These are phyloP conservation scores for Sporormia fimetaria DNA, from an alignment of 495 filamentous ascomycete genomes.

Conservation along the genomic window DNA sequence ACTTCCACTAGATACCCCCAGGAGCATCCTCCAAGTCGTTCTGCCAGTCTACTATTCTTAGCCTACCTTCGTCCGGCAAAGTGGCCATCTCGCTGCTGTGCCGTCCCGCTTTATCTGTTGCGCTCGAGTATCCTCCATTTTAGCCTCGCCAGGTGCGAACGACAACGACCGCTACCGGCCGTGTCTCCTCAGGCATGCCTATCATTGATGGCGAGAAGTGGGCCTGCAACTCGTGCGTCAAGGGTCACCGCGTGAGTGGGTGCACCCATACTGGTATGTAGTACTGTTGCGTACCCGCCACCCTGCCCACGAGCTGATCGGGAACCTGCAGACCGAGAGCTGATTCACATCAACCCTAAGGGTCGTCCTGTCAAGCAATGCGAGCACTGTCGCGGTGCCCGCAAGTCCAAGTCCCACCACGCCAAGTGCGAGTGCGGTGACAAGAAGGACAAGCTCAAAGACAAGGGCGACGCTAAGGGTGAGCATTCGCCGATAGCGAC, in stretches of 20 bases:
- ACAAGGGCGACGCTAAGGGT: conserved; percentile 47
- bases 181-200: conserved; percentile 23
- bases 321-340: conserved; percentile 58
- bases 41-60: background rate
- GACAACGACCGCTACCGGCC: conserved; percentile 24
- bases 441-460: conserved; percentile 48
- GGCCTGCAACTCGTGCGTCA: conserved; percentile 35
- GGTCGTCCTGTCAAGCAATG: conserved; percentile 98
- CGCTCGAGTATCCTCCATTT: background rate
- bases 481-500: conserved; percentile 38
- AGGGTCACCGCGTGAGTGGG: conserved; percentile 35
- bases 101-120: background rate
- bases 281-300: conserved; percentile 4
- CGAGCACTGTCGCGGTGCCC: conserved; percentile 87
- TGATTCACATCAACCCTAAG: conserved; percentile 97
- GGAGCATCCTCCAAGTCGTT: background rate
- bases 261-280: conserved; percentile 34
- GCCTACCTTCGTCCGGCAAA: conserved; percentile 2
- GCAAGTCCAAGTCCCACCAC: conserved; percentile 93
- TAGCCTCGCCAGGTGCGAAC: conserved; percentile 6
- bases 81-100: conserved; percentile 3
- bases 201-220: conserved; percentile 34
- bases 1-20: conserved; percentile 25
- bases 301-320: background rate
- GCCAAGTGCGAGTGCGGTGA: conserved; percentile 96